Base-by-base conservation (phyloP, 2,329 filamentous ascomycete species). In the Pleurostoma richardsiae region DNA sequence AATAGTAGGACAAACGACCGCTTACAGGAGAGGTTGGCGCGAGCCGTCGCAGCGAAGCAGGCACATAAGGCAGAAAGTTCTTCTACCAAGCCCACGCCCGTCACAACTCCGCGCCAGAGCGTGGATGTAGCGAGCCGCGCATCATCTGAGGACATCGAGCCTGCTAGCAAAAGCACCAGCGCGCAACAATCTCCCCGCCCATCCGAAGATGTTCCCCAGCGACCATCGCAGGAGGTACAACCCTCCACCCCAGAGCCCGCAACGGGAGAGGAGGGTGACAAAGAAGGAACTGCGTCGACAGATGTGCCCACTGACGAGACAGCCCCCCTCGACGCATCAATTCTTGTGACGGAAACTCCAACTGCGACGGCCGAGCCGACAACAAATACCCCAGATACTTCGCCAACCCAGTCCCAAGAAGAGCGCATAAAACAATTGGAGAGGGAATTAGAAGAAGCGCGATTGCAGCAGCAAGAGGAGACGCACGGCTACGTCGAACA, bases 21-120 rank as follows among this genome's bases (percentile, higher is more conserved):
- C 44, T 73, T 99, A 40, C 91, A 96, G 62, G 91, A 96, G 63
- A 80, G 90, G 51, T 76, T 99, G 50, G 92, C 92, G 30, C 88
- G 89, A 60, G 94, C 91, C 30, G 82, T 96, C 58, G 89, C 85
- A 3, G 85, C 85, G 49, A 89, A 86, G 59, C 49, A 58, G 48
- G 69, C 70, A 45, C 60, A 71, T 30, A 72, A 70, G 29, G 70
- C 67, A 27, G 71, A 67, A 46, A 65, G 69, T 52, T 66, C 76
- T 29, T 71, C 55, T 3, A 50, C 73, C 6, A 76, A 74, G 41
- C 73, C 60, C 6, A 67, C 69, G 5, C 54, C 63, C 10, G 59
- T 60, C 30, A 62, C 60, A 3, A 72, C 69, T 43, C 70, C 70
- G 7, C 68, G 71, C 30, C 65, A 66, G 44, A 73, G 71, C 54